Evolutionary conservation across 108 stramenopile genomes (phyloP), one percentile per base, ranked within the genome.

Genomic region (Pseudonitzschia pungens): DNA sequence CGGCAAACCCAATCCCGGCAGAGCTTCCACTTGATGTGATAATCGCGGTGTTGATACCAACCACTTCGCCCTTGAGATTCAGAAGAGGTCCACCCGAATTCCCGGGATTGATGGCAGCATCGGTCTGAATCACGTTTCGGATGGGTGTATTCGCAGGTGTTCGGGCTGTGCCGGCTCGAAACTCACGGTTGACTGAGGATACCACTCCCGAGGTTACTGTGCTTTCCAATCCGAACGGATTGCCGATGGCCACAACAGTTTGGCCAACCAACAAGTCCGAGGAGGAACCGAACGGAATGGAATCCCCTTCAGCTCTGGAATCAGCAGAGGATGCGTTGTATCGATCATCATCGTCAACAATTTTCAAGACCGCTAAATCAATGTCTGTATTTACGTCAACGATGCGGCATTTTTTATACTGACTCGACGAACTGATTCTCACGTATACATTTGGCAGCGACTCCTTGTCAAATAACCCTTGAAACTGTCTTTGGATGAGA

Each of bases 21-120:
- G 72, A 83, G 44, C 77, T 84, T 26, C 92, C 92, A 14, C 80
- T 81, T 0, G 87, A 79, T 7, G 83, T 79, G 22, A 90, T 86
- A 70, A 96, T 96, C 16, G 92, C 93, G 33, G 89, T 94, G 73
- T 97, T 97, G 80, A 97, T 93, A 45, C 97, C 97, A 27, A 96
- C 83, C 12, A 96, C 85, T 69, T 88, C 71, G 7, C 97, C 97
- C 26, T 72, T 74, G 12, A 86, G 70, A 65, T 96, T 89, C 53
- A 97, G 74, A 2, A 96, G 80, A 4, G 97, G 96, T 0, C 97
- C 97, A 53, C 97, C 97, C n/a, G 81, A 83, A 69, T 95, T 97
- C 26, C 93, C 97, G 31, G 97, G 97, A 70, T 97, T 97, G 63
- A 97, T 97, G 56, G 95, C 90, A 11, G 93, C 92, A 79, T 97